Evolutionary conservation across 495 filamentous ascomycete species (phyloP), one percentile per base, ranked within the genome.

Genomic region (Annulohypoxylon nitens): DNA sequence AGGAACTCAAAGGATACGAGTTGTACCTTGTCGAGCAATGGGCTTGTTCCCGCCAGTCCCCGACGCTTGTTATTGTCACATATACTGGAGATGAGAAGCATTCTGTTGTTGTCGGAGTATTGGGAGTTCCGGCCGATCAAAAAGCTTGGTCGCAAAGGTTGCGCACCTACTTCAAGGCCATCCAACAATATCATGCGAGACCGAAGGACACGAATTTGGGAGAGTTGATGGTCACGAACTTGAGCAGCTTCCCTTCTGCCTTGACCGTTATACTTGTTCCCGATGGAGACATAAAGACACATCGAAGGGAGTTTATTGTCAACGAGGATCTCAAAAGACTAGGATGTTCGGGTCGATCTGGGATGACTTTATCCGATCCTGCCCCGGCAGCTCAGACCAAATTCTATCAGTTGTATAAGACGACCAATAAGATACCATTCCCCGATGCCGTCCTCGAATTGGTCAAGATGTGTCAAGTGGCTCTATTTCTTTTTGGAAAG

Each of bases 1-100:
- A 83, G 54, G 81, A 84, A 34, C 86, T 99, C 20, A 80, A 89
- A 54, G 97, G 97, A 66, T 98, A 98, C 78, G 95, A 98, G 78
- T 83, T 95, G 57, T 98, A 98, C 82, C 81, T 98, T 39, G 94
- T 99, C 64, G 96, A 98, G 80, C 96, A 99, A 88, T 99, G 96
- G 97, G 93, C 93, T 10, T 97, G 94, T 79, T 97, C 95, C 7
- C 89, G 96, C 62, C 85, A 88, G 34, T 92, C 97, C 73, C 96
- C 95, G 6, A 97, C 95, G 26, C 93, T 96, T 70, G 88, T 97
- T 30, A 97, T 99, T 68, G 91, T 92, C 20, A 97, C 95, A 4
- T 98, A 96, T 79, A 98, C 97, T 0, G 97, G 96, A 16, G 92
- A 97, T 73, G 85, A 88, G 10, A 90, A 91, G 16, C 92, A 97